Base-by-base conservation (phyloP, 106 monocot genomes). In the Apostasia ramifera region DNA sequence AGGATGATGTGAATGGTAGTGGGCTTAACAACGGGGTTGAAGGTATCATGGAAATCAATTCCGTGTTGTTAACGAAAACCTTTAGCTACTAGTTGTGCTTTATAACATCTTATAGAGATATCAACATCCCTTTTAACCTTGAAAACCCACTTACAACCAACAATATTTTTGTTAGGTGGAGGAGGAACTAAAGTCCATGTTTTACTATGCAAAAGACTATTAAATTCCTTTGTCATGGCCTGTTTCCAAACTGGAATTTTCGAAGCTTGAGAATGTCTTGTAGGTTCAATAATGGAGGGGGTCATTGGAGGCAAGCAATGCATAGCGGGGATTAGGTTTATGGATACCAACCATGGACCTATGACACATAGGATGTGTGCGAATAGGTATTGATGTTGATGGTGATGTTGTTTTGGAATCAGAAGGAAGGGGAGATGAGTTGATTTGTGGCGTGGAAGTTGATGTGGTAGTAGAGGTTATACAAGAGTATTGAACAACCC, bases 1-100 rank as follows among this genome's bases (percentile, higher is more conserved):
- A 77, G 39, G 3, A 77, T 53, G 0, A 66, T 14, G 1, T 63
- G 61, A 2, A 77, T 71, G 0, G 70, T 71, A 0, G 70, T 56
- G 0, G 55, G 54, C 26, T 70, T 66, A 2, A 65, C 71, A 2
- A 77, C 51, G 6, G 5, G 14, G 3, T 58, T 58, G 13, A 58
- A 58, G 4, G 11, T 58, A n/a, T 58, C 57, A 58, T 3, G 12
- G 3, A 58, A 11, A n/a, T 58, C 57, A 12, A 58, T n/a, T 50
- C 50, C 50, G 50, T 50, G 8, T 50, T 5, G 50, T 4, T 50
- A 8, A 50, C 0, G 50, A 8, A 50, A 8, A 8, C 50, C 8
- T 50, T 50, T 50, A 50, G 50, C 50, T 5, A 5, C 50, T 5
- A 50, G 50, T 5, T 8, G 50, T 4, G 8, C 50, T 0, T 50